Evolutionary conservation across 2,329 filamentous ascomycete genomes (phyloP).

Genomic region (Mycosphaerella sp.): DNA sequence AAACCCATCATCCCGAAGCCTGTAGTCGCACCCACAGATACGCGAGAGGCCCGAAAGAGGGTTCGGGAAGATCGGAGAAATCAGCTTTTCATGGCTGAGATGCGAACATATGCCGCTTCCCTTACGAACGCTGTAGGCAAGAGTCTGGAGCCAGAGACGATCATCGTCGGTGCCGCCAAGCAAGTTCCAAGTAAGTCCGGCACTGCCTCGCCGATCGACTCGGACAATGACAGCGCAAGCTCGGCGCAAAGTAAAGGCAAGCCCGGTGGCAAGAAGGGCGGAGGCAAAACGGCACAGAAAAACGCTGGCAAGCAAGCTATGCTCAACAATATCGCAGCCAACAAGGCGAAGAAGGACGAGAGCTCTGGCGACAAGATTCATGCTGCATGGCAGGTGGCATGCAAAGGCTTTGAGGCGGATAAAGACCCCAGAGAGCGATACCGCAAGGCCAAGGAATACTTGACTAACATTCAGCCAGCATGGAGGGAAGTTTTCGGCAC

Average conservation of each 20-base stretch:
- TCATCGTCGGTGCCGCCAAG: slow-evolving; percentile 44
- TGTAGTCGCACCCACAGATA: slow-evolving; percentile 22
- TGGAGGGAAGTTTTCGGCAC: slow-evolving; percentile 39
- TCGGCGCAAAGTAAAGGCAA: slow-evolving; percentile 27
- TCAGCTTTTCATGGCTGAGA: slow-evolving; percentile 62
- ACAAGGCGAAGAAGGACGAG: slow-evolving; percentile 40
- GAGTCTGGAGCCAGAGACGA: slow-evolving; percentile 56
- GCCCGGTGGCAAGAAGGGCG: slow-evolving; percentile 25
- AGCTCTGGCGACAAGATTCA: slow-evolving; percentile 37
- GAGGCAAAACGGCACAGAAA: slow-evolving; percentile 33
- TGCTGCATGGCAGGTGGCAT: slow-evolving; percentile 43
- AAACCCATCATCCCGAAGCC: slow-evolving; percentile 43
- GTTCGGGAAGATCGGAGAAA: slow-evolving; percentile 45
- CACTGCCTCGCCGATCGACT: slow-evolving; percentile 27
- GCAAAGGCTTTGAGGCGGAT: slow-evolving; percentile 45
- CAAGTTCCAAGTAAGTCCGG: slow-evolving; percentile 18
- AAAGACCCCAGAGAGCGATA: slow-evolving; percentile 42
- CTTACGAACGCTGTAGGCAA: slow-evolving; percentile 60
- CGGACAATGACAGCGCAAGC: slow-evolving; percentile 27
- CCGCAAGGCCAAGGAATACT: slow-evolving; percentile 45
- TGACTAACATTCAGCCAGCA: slow-evolving; percentile 39
- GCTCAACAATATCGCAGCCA: slow-evolving; percentile 39
- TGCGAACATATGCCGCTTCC: slow-evolving; percentile 62
- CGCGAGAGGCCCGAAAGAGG: slow-evolving; percentile 31
- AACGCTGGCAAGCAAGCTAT: slow-evolving; percentile 41